phyloP scores from a whole-genome alignment of 495 filamentous ascomycete species.

The Penicillium waksmanii region DNA sequence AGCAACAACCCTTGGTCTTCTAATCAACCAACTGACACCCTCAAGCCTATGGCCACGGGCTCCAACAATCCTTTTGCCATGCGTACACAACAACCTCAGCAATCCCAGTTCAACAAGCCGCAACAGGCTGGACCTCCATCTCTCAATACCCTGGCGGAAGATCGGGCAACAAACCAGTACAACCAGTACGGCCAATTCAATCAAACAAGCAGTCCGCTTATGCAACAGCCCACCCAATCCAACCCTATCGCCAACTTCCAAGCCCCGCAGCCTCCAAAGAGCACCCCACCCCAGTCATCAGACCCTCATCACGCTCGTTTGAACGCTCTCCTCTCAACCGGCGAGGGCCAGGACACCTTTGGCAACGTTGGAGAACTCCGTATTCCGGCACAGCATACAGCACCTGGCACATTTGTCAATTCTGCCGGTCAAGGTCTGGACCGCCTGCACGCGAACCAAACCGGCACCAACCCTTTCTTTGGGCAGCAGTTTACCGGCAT shows the following conservation, averaged over 20 bases:
- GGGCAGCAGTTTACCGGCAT: slow-evolving; percentile 75
- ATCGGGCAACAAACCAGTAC: slow-evolving; percentile 63
- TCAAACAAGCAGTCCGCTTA: slow-evolving; percentile 33
- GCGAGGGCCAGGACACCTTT: slow-evolving; percentile 95
- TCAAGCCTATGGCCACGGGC: slow-evolving; percentile 69
- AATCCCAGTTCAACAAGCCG: slow-evolving; percentile 59
- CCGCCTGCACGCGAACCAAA: slow-evolving; percentile 69
- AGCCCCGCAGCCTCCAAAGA: slow-evolving; percentile 50
- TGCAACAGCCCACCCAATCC: slow-evolving; percentile 9
- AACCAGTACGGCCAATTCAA: slow-evolving; percentile 52
- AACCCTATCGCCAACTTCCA: slow-evolving; percentile 60
- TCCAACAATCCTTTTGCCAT: slow-evolving; percentile 95
- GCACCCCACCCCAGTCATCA: slow-evolving; percentile 45
- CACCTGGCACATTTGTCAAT: slow-evolving; percentile 96
- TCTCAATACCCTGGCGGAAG: slow-evolving; percentile 71
- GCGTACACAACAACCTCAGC: slow-evolving; percentile 52
- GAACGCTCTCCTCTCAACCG: slow-evolving; percentile 83
- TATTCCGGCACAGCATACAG: slow-evolving; percentile 96
- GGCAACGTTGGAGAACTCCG: slow-evolving; percentile 93
- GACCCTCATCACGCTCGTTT: slow-evolving; percentile 84
- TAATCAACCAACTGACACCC: slow-evolving; percentile 45
- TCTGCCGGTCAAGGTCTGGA: slow-evolving; percentile 79
- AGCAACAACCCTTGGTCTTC: slow-evolving; percentile 79
- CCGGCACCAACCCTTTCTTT: slow-evolving; percentile 92
- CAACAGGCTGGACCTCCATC: slow-evolving; percentile 56